A percentile compares a stretch with the other conserved stretches of the same genome.
phyloP scores from a whole-genome alignment of 192 early-diverging fungal genomes.

The Coemansia sp. region DNA sequence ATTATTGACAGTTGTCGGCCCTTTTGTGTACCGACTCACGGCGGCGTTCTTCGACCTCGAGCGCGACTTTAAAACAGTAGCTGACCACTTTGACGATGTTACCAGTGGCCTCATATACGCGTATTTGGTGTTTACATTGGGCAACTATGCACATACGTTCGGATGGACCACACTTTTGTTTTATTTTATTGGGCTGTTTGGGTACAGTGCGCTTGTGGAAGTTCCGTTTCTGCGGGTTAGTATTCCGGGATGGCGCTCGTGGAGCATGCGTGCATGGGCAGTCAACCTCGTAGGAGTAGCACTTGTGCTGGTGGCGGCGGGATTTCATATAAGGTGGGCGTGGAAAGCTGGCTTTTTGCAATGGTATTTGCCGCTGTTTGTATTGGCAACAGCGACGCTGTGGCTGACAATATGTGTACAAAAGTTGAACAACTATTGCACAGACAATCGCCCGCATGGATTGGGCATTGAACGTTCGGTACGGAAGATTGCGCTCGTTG shows the following conservation, averaged over 20 bases:
- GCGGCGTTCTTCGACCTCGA: constrained; percentile 68
- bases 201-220: constrained; percentile 62
- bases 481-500: constrained; percentile 24
- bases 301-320: constrained; percentile 63
- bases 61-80: constrained; percentile 60
- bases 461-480: constrained; percentile 38
- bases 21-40: constrained; percentile 57
- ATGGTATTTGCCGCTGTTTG: constrained; percentile 52
- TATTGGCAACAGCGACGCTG: constrained; percentile 37
- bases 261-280: constrained; percentile 67
- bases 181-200: constrained; percentile 57
- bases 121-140: constrained; percentile 71
- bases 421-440: constrained; percentile 29
- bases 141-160: constrained; percentile 69
- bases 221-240: constrained; percentile 69
- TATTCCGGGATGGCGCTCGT: constrained; percentile 59
- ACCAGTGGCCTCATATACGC: constrained; percentile 60
- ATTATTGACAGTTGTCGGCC: constrained; percentile 42
- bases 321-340: constrained; percentile 50
- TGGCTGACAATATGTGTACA: constrained; percentile 26
- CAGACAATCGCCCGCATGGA: constrained; percentile 36
- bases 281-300: constrained; percentile 59
- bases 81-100: constrained; percentile 67
- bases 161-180: constrained; percentile 52
- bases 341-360: constrained; percentile 33